Evolutionary conservation across 495 filamentous ascomycete genomes (phyloP), one percentile per base, ranked within the genome.

Genomic region (Penicillium paradoxum): DNA sequence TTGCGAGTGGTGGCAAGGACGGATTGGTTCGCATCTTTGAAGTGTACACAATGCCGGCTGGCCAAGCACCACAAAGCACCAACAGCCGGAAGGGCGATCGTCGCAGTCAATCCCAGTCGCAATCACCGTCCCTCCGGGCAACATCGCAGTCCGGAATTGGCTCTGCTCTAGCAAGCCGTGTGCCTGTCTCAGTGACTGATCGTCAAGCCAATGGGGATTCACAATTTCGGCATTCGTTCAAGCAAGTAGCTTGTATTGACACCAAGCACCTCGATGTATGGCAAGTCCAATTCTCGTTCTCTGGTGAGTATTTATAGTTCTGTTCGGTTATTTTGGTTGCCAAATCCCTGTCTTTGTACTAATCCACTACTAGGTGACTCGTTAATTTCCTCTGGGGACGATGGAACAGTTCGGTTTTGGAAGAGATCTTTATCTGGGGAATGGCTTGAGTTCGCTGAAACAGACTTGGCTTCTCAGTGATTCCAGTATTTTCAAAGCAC

Each of bases 1-100:
- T 97, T 57, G 95, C 93, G 6, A 95, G 91, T 27, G 92, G 89
- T 1, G 90, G 89, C 62, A 91, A 91, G 65, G 93, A 99, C 64
- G 91, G 93, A 3, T 83, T 82, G 54, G 79, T 97, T 40, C 80
- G 95, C 21, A 84, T 97, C 5, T 96, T 91, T 58, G 80, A 90
- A 62, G 71, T 99, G 0, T 79, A 82, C 30, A 87, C 89, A 15
- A 65, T 59, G 2, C 32, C 67, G 4, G 55, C 59, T 10, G 63
- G 55, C 15, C 67, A 63, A 40, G 59, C 57, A 25, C 55, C 59
- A 3, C 69, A 73, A 24, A 59, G 52, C 18, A 11, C 57, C n/a
- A 66, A 64, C 51, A 59, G 56, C 39, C 68, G 60, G 6, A 71
- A 67, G 27, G 15, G 56, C n/a, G 67, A 71, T 29, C 59, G 55